A percentile compares a stretch with the other conserved stretches of the same genome.
Conservation (phyloP, 2,329 filamentous ascomycete species). For the Mycocentrospora acerina region DNA sequence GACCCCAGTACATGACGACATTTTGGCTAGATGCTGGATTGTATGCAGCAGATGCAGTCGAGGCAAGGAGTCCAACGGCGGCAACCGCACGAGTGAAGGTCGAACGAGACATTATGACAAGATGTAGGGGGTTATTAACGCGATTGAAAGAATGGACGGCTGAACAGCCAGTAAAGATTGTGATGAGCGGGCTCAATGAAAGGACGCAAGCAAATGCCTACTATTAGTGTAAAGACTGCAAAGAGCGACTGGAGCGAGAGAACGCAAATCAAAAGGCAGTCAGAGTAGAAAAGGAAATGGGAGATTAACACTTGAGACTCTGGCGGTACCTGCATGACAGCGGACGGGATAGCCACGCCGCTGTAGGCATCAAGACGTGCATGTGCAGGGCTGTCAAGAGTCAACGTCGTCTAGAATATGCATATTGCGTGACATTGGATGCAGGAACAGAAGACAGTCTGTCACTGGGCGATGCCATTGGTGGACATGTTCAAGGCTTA, state of each 20-base stretch:
- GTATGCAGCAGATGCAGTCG: slow-evolving; percentile 45
- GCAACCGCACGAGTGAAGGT: slow-evolving; percentile 33
- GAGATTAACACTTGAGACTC: slow-evolving; percentile 28
- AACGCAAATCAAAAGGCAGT: slow-evolving; percentile 23
- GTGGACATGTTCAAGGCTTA: slow-evolving; percentile 16
- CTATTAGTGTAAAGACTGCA: slow-evolving; percentile 33
- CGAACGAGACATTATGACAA: slow-evolving; percentile 41
- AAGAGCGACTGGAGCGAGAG: slow-evolving; percentile 30
- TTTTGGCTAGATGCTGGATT: slow-evolving; percentile 48
- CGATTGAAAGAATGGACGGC: slow-evolving; percentile 43
- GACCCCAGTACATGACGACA: slow-evolving; percentile 58
- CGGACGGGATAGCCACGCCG: slow-evolving; percentile 19
- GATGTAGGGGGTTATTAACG: slow-evolving; percentile 25
- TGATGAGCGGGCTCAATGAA: slow-evolving; percentile 50
- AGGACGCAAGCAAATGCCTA: slow-evolving; percentile 56
- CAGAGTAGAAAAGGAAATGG: slow-evolving; percentile 25
- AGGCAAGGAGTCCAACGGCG: slow-evolving; percentile 37
- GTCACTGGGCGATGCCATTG: slow-evolving; percentile 11
- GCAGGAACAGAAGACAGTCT: slow-evolving; percentile 24
- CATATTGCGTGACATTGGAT: slow-evolving; percentile 8
- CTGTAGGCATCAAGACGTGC: slow-evolving; percentile 26
- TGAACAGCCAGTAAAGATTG: slow-evolving; percentile 41
- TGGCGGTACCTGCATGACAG: slow-evolving; percentile 29
- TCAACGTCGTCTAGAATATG: slow-evolving; percentile 9
- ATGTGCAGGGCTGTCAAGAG: slow-evolving; percentile 12